Conservation (phyloP, 768 basidiomycete genomes). For the Naganishia randhawae region DNA sequence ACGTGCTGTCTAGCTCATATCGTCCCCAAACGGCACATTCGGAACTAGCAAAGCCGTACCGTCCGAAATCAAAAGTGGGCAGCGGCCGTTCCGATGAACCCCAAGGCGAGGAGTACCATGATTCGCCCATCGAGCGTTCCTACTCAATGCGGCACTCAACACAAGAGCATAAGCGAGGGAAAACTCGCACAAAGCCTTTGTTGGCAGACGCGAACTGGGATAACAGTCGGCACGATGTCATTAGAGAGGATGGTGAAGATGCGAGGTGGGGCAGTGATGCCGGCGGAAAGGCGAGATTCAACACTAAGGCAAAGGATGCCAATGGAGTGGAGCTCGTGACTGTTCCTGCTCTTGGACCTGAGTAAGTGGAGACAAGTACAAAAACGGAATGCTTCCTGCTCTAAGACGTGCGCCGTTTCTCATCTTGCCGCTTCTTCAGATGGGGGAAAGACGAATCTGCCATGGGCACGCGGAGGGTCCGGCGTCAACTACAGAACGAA, state of each 20-base stretch:
- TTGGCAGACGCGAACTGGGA: constrained; percentile 14
- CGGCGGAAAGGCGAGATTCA: constrained; percentile 15
- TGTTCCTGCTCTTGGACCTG: constrained; percentile 82
- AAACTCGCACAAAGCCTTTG: neutral
- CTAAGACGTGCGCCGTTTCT: neutral
- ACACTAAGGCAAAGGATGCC: constrained; percentile 20
- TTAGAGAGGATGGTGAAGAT: constrained; percentile 7
- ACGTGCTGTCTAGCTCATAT: neutral
- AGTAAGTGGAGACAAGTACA: constrained; percentile 51
- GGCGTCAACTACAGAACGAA: constrained; percentile 56
- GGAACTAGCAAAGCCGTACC: constrained; percentile 19
- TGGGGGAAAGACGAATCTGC: constrained; percentile 77
- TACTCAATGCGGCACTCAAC: constrained; percentile 13
- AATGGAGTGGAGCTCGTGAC: constrained; percentile 75
- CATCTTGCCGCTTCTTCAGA: constrained; percentile 26
- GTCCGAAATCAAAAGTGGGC: neutral
- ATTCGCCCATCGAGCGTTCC: constrained; percentile 18
- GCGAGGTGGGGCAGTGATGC: neutral
- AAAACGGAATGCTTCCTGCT: neutral
- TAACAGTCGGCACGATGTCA: neutral
- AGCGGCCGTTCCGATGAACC: neutral
- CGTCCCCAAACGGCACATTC: neutral
- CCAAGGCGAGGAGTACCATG: neutral
- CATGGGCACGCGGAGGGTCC: constrained; percentile 69
- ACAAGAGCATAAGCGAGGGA: neutral